A percentile compares a stretch with the other conserved stretches of the same genome.
These are phyloP conservation scores for Skeletonema marinoi DNA, from an alignment of 108 stramenopile genomes.

Conservation along the genomic window DNA sequence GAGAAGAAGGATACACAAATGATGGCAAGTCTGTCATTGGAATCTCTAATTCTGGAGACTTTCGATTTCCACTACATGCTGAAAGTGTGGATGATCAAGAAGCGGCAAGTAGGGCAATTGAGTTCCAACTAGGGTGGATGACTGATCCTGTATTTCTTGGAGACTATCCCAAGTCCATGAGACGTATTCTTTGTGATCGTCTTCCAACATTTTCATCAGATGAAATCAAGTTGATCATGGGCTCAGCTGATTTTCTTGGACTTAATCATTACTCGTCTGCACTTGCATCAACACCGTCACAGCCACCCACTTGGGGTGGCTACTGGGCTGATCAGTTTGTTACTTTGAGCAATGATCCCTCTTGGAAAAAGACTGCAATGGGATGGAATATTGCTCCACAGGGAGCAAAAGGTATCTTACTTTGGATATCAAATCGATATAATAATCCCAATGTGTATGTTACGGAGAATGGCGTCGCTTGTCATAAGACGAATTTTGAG, in stretches of 20 bases:
- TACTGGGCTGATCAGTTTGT: slow-evolving; percentile 84
- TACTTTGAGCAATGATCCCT: slow-evolving; percentile 48
- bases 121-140: slow-evolving; percentile 91
- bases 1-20: slow-evolving; percentile 54
- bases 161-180: slow-evolving; percentile 87
- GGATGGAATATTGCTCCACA: slow-evolving; percentile 77
- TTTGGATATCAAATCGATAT: slow-evolving; percentile 77
- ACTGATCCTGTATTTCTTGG: slow-evolving; percentile 78
- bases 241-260: slow-evolving; percentile 89
- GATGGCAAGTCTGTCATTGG: slow-evolving; percentile 73
- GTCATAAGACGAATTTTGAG: slow-evolving; percentile 57
- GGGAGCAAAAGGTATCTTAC: slow-evolving; percentile 68
- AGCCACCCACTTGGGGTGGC: slow-evolving; percentile 40
- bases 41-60: slow-evolving; percentile 86
- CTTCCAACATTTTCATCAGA: slow-evolving; percentile 78
- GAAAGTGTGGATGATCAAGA: slow-evolving; percentile 53
- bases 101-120: slow-evolving; percentile 84
- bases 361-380: slow-evolving; percentile 75
- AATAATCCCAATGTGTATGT: slow-evolving; percentile 59
- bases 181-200: slow-evolving; percentile 57
- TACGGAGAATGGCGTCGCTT: slow-evolving; percentile 85
- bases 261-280: slow-evolving; percentile 89
- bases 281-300: slow-evolving; percentile 49
- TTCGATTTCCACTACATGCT: slow-evolving; percentile 61
- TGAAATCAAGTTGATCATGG: slow-evolving; percentile 54